These are phyloP conservation scores for Populus simonii DNA, from an alignment of 345 rosid genomes.

Conservation along the genomic window DNA sequence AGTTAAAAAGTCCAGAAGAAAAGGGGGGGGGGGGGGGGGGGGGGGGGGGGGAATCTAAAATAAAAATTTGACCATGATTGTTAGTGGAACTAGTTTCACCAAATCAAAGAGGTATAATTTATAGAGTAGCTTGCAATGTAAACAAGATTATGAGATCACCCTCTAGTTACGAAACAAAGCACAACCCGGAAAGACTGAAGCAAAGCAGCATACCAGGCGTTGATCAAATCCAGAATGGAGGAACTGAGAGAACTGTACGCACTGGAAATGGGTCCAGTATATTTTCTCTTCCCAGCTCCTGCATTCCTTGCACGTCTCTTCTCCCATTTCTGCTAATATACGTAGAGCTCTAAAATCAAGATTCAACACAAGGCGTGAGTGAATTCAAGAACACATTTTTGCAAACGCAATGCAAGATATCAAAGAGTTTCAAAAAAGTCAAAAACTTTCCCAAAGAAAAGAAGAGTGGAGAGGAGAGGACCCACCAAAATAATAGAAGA, in stretches of 20 bases:
- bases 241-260: slow-evolving; percentile 50
- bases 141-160: too few species aligned
- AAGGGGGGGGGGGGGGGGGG: fast-evolving
- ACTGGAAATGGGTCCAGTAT: slow-evolving; percentile 70
- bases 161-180: background rate
- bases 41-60: too few species aligned
- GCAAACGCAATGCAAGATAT: too few species aligned
- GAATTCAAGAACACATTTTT: background rate
- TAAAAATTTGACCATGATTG: too few species aligned
- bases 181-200: background rate
- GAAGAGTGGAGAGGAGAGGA: too few species aligned
- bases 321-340: slow-evolving; percentile 22
- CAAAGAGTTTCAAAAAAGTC: slow-evolving; percentile 28
- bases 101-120: too few species aligned
- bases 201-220: slow-evolving; percentile 39
- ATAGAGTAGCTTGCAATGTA: too few species aligned
- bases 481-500: too few species aligned
- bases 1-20: background rate
- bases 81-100: too few species aligned
- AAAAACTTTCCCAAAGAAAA: background rate
- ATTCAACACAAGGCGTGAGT: background rate
- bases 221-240: slow-evolving; percentile 53
- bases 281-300: slow-evolving; percentile 67
- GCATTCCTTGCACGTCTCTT: slow-evolving; percentile 42
- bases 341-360: background rate